phyloP scores from a whole-genome alignment of 257 asterid genomes.

The Nemophila menziesii region DNA sequence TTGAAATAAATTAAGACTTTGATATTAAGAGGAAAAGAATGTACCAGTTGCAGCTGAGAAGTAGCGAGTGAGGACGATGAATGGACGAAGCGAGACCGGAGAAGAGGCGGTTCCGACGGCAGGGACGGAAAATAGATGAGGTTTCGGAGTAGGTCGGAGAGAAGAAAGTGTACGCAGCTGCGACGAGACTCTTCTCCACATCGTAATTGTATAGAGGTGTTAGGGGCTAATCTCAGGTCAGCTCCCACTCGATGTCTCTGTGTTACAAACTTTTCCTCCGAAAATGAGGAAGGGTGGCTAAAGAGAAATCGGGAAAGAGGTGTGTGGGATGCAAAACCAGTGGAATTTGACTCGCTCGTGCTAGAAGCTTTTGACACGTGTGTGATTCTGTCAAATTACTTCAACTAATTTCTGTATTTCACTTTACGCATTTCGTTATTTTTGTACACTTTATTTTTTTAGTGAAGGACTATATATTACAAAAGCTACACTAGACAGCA shows the following conservation, averaged over 20 bases:
- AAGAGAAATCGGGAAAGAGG: too few species aligned
- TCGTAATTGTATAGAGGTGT: constrained; percentile 22
- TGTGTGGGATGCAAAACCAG: background rate
- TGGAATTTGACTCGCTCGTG: constrained; percentile 23
- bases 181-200: constrained; percentile 67
- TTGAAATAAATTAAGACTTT: constrained; percentile 16
- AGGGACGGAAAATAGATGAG: constrained; percentile 27
- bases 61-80: constrained; percentile 28
- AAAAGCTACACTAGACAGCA: too few species aligned
- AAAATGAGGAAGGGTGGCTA: background rate
- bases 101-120: constrained; percentile 13
- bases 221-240: constrained; percentile 19
- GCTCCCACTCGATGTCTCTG: background rate
- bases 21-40: background rate
- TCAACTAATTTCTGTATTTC: too few species aligned
- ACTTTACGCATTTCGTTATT: too few species aligned
- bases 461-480: too few species aligned
- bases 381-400: too few species aligned
- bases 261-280: background rate
- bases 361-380: constrained; percentile 7
- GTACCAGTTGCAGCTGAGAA: constrained; percentile 56
- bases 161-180: constrained; percentile 37
- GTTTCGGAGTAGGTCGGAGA: constrained; percentile 38
- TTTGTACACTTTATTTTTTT: too few species aligned
- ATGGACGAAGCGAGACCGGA: constrained; percentile 23